These are phyloP conservation scores for Populus hybrid DNA, from an alignment of 441 rosid species.

Conservation along the genomic window DNA sequence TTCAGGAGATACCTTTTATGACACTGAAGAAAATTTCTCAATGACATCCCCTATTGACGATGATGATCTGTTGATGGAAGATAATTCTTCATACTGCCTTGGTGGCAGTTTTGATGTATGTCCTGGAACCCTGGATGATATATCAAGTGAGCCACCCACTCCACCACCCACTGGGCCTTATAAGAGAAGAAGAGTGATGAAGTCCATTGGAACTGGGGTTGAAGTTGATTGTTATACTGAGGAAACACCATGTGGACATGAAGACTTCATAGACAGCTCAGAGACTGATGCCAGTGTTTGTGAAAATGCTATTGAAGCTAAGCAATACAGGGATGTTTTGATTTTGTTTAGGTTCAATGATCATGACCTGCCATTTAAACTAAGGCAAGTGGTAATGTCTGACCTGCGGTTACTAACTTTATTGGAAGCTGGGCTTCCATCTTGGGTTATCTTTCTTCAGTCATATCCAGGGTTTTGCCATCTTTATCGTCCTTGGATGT, in stretches of 20 bases:
- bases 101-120: constrained; percentile 38
- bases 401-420: constrained; percentile 80
- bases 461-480: constrained; percentile 93
- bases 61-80: constrained; percentile 30
- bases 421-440: constrained; percentile 93
- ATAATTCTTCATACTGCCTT: constrained; percentile 38
- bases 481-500: constrained; percentile 99
- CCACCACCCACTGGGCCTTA: constrained; percentile 67
- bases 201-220: constrained; percentile 34
- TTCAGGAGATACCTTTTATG: constrained; percentile 79
- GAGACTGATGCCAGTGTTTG: constrained; percentile 36
- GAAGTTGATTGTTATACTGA: constrained; percentile 60
- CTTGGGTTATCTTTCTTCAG: constrained; percentile 96
- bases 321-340: constrained; percentile 62
- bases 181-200: constrained; percentile 71
- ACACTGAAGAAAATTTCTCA: constrained; percentile 60
- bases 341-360: constrained; percentile 77
- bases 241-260: constrained; percentile 46
- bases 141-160: constrained; percentile 43
- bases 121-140: constrained; percentile 26
- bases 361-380: constrained; percentile 72
- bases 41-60: constrained; percentile 25
- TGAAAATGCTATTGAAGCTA: constrained; percentile 49
- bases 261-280: constrained; percentile 32
- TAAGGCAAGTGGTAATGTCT: constrained; percentile 66